Base-by-base conservation (phyloP, 2,329 filamentous ascomycete genomes). In the Xylariaceae sp. region DNA sequence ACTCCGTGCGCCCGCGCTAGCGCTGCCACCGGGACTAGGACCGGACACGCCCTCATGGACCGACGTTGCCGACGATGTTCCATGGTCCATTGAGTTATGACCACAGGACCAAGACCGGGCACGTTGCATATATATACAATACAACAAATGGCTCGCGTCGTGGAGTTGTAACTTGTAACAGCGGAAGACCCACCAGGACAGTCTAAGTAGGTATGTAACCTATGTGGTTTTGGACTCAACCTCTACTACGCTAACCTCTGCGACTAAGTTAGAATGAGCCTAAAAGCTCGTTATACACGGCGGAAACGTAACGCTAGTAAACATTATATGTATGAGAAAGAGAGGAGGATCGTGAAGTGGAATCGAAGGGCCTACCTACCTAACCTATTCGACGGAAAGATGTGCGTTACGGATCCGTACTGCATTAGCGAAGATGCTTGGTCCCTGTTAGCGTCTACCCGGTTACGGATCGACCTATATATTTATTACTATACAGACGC, bases 81-180 rank as follows among this genome's bases (percentile, higher is more conserved):
- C 57, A 50, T 55, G 57, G 50, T 61, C 62, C 62, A 65, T 65
- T 53, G 46, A 21, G 47, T 37, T 45, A 47, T 32, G 50, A 44
- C 46, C 41, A 45, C 41, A 42, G 44, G 44, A 50, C 49, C 26
- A 16, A 18, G 18, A 44, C 26, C 46, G 49, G 53, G 44, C 53
- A 46, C 32, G 29, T 40, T 49, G 49, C 37, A 41, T 23, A 37
- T 26, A 41, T 23, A 37, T 50, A 43, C 50, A 44, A 40, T 41
- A 51, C 48, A 44, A 23, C 53, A 45, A 37, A 19, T 40, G 40
- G 48, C 37, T 45, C 42, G 54, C 50, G 53, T 60, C 60, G 60
- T 60, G 57, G 54, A 58, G 47, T 46, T 57, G 52, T 51, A 14
- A 10, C n/a, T n/a, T n/a, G n/a, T n/a, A n/a, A n/a, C n/a, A n/a